Evolutionary conservation across 2,329 filamentous ascomycete species (phyloP).

Genomic region (Colletotrichum lupini): DNA sequence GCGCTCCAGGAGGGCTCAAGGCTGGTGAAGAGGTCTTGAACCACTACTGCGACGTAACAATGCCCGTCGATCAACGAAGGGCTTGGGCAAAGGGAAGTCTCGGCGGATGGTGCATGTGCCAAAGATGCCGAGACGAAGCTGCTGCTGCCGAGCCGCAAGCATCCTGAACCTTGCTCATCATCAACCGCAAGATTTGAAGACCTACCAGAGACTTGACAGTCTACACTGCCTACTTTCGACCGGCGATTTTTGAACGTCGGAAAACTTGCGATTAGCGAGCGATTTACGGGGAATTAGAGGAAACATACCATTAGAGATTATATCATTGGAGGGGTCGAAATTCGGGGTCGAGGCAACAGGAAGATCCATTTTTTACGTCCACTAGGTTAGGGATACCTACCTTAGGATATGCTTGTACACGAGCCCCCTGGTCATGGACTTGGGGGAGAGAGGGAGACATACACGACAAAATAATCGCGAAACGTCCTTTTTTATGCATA

Average conservation of each 20-base stretch:
- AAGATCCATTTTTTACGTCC: slow-evolving; percentile 5
- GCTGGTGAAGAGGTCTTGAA: slow-evolving; percentile 88
- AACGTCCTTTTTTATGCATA: slow-evolving; percentile 12
- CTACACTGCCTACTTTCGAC: not conserved
- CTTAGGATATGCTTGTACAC: slow-evolving; percentile 16
- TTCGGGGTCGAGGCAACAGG: slow-evolving; percentile 1
- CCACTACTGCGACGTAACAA: slow-evolving; percentile 90
- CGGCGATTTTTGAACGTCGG: not conserved
- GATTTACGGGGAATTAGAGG: slow-evolving; percentile 16
- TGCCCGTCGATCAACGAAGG: slow-evolving; percentile 82
- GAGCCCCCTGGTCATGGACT: not conserved
- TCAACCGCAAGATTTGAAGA: not conserved
- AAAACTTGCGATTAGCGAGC: slow-evolving; percentile 14
- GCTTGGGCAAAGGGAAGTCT: slow-evolving; percentile 91
- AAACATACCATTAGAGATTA: slow-evolving; percentile 20
- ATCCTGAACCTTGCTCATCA: not conserved
- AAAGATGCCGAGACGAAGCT: slow-evolving; percentile 81
- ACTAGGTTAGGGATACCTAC: slow-evolving; percentile 1
- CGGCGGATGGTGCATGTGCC: slow-evolving; percentile 89
- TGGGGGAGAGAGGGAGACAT: slow-evolving; percentile 5
- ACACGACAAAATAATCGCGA: slow-evolving; percentile 28
- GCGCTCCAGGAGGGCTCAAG: slow-evolving; percentile 69
- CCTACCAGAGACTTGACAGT: not conserved
- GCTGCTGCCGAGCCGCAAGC: not conserved
- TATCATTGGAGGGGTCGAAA: not conserved